Evolutionary conservation across 2,329 filamentous ascomycete species (phyloP), one percentile per base, ranked within the genome.

Genomic region (Dactylellina leptospora): DNA sequence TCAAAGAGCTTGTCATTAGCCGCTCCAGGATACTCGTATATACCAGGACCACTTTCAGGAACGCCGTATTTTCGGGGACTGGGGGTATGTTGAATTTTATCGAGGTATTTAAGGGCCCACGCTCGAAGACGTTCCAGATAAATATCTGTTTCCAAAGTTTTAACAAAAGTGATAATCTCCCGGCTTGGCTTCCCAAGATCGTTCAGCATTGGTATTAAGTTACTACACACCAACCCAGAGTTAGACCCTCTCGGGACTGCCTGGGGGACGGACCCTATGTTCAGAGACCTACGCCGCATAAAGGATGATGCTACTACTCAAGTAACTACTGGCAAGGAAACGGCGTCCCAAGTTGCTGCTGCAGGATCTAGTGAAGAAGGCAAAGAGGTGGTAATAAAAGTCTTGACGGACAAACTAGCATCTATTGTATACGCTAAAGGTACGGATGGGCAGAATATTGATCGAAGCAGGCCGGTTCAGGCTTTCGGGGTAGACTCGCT

Each of bases 401-500:
- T 53, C 1, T 51, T 66, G 6, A 51, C 40, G 0, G 23, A 66
- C 1, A 38, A 53, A 11, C 23, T 66, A 6, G 51, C 61, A 2
- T 58, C 53, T 0, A 66, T 33, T 10, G 36, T 66, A 1, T 30
- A 30, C 0, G n/a, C n/a, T n/a, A n/a, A n/a, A n/a, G 53, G 61
- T 23, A 25, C 42, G 10, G 42, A 48, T 25, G 30, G 51, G 3
- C 5, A 66, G 13, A 42, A 66, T n/a, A 51, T 51, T 6, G 61
- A 66, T 33, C 27, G 44, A 2, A 44, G 28, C 16, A 66, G 58
- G 13, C 11, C 42, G 20, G 51, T 66, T 1, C 51, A 66, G 51
- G 42, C 51, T 10, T 66, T 50, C 9, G 61, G 61, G 2, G 28
- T 66, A 4, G 51, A 66, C 44, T 58, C 61, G 2, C 16, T 66